Evolutionary conservation across 2,329 filamentous ascomycete species (phyloP), one percentile per base, ranked within the genome.

Genomic region (Colletotrichum neosansevieriae): DNA sequence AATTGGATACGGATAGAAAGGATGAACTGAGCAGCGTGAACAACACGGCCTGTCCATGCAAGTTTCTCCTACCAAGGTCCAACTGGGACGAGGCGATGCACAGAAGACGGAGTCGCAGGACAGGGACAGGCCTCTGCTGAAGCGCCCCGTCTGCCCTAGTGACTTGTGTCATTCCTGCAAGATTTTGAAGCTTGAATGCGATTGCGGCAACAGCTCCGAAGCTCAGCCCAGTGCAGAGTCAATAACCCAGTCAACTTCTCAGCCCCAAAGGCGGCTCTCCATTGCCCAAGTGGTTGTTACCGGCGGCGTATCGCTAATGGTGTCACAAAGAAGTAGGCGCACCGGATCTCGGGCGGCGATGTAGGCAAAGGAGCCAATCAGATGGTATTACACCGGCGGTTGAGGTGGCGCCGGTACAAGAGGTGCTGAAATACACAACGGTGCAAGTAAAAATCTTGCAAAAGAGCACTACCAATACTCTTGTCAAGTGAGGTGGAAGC

Each of bases 11-110:
- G 32, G 34, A 19, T 13, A 19, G 36, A 44, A 21, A 57, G 21
- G 15, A 57, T 13, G 6, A 44, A 57, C 13, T 40, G 36, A 45
- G 1, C 24, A 19, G 19, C 36, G 19, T 38, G n/a, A 40, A 11
- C 11, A 67, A 15, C 44, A 40, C 58, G 40, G 56, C 47, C 49
- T 54, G 47, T 40, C 53, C 54, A 54, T 65, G 54, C 21, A 34
- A 24, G n/a, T 42, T 13, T 6, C 29, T 29, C 12, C 5, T 19
- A 15, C 40, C 10, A n/a, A n/a, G n/a, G n/a, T n/a, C n/a, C n/a
- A 34, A 19, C 11, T 54, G 34, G 51, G 45, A 12, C 29, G 42
- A 24, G 38, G 34, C 51, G 34, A 38, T 32, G 29, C n/a, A 9
- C 12, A 17, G 45, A 29, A 15, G 10, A 4, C 21, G 32, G 34